Evolutionary conservation across 2,329 filamentous ascomycete species (phyloP).

Genomic region (Periconia sp.): DNA sequence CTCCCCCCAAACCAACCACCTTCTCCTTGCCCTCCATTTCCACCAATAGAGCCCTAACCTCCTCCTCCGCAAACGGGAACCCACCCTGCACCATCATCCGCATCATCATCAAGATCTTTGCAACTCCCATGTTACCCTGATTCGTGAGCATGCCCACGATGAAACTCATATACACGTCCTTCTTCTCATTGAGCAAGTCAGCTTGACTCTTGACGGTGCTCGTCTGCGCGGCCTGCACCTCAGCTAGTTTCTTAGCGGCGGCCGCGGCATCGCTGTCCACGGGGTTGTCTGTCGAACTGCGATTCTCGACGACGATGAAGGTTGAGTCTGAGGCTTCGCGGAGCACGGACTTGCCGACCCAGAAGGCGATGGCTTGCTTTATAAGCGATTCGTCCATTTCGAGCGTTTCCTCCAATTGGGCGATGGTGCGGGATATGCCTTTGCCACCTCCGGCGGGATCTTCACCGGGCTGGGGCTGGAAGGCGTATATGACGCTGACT

Average conservation of each 20-base stretch:
- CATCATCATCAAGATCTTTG: conserved; percentile 90
- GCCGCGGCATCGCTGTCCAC: conserved; percentile 40
- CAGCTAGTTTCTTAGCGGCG: conserved; percentile 38
- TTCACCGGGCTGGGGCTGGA: conserved; percentile 57
- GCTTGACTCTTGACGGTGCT: conserved; percentile 55
- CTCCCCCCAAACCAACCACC: conserved; percentile 32
- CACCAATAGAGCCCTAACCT: conserved; percentile 76
- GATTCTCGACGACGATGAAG: conserved; percentile 69
- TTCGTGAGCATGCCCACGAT: conserved; percentile 96
- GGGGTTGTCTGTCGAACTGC: conserved; percentile 19
- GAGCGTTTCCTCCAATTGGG: conserved; percentile 56
- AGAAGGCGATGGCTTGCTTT: conserved; percentile 67
- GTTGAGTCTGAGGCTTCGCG: conserved; percentile 46
- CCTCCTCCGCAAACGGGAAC: conserved; percentile 87
- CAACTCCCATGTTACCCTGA: conserved; percentile 78
- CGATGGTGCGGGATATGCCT: conserved; percentile 43
- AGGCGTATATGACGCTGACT: conserved; percentile 83
- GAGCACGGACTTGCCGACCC: conserved; percentile 69
- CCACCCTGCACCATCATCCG: conserved; percentile 87
- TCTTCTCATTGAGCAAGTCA: conserved; percentile 67
- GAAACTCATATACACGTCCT: conserved; percentile 83
- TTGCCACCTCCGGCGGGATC: conserved; percentile 14
- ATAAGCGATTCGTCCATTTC: conserved; percentile 76
- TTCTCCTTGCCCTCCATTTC: conserved; percentile 60
- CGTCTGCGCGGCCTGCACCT: conserved; percentile 44